Base-by-base conservation (phyloP, 768 basidiomycete species). In the Mycena latifolia region DNA sequence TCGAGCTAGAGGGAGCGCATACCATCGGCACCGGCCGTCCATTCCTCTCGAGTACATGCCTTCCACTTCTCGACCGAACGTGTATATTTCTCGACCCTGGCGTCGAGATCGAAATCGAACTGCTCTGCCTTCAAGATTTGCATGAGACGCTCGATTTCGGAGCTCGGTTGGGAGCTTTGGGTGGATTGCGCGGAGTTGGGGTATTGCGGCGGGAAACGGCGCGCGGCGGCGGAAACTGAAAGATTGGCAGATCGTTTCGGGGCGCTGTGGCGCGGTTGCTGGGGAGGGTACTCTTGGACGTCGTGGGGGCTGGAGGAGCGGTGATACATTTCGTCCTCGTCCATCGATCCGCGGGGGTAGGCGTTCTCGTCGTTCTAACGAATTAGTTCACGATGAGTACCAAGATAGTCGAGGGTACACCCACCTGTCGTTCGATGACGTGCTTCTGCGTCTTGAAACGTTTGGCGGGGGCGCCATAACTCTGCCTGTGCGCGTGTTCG, bases 1-100 rank as follows among this genome's bases (percentile, higher is more conserved):
- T n/a, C 27, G 52, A 35, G 24, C 24, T 33, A 57, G 14, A 52
- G 18, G 18, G 35, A 25, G 5, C 43, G n/a, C 22, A 55, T 72
- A 88, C 88, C 85, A 52, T 86, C 80, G 1, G 83, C 85, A 7
- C 88, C 89, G 27, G 82, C 78, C 6, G 78, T 72, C 89, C 89
- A 89, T 55, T 89, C 87, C 17, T 85, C 83, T 61, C 81, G 74
- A 0, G 80, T 78, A 61, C 86, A 86, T 9, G 81, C 78, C 17
- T 78, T 78, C 87, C 88, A 90, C 65, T 79, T 83, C 63, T 78
- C 78, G 29, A 78, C 73, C 28, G 80, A 71, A 14, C 75, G 75
- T 39, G 85, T 84, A 64, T 89, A 88, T 28, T 74, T 73, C 0
- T 84, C 82, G 33, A 78, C 70, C 63, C 83, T 75, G 12, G 77